A percentile compares a stretch with the other conserved stretches of the same genome.
These are phyloP conservation scores for Nicotiana obtusifolia DNA, from an alignment of 257 asterid species.

Conservation along the genomic window DNA sequence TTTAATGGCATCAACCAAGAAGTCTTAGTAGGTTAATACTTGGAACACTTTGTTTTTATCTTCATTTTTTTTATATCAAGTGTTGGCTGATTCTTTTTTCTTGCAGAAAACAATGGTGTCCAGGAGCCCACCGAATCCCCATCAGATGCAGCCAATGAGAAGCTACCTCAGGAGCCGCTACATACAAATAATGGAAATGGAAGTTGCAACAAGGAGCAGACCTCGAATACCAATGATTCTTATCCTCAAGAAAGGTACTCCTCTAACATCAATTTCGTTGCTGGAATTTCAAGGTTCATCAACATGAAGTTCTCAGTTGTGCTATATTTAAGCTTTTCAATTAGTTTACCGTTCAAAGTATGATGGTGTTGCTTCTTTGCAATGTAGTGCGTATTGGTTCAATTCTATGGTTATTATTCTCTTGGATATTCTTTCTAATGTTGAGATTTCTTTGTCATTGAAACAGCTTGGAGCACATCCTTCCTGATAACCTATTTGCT, in stretches of 20 bases:
- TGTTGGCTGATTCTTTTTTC: not conserved
- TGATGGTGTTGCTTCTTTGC: not conserved
- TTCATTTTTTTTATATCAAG: not conserved
- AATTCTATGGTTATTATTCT: not conserved
- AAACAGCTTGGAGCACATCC: slow-evolving; percentile 70
- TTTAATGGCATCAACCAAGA: slow-evolving; percentile 34
- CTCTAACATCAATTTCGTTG: not conserved
- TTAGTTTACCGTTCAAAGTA: not conserved
- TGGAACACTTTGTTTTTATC: not conserved
- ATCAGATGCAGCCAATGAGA: slow-evolving; percentile 19
- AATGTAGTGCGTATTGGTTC: not conserved
- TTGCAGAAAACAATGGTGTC: slow-evolving; percentile 31
- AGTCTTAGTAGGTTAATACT: slow-evolving; percentile 45
- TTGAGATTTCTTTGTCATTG: slow-evolving; percentile 8
- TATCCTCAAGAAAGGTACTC: slow-evolving; percentile 47
- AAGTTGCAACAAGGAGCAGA: slow-evolving; percentile 29
- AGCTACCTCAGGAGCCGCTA: slow-evolving; percentile 31
- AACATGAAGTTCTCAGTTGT: not conserved
- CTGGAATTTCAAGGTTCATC: not conserved
- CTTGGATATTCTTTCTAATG: slow-evolving; percentile 5
- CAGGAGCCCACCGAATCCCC: slow-evolving; percentile 27
- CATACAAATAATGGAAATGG: slow-evolving; percentile 16
- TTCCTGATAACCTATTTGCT: slow-evolving; percentile 78
- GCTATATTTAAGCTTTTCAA: not conserved
- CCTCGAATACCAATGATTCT: slow-evolving; percentile 29